A percentile compares a stretch with the other conserved stretches of the same genome.
Conservation (phyloP, 2,329 filamentous ascomycete species). For the Akanthomyces lecanii region DNA sequence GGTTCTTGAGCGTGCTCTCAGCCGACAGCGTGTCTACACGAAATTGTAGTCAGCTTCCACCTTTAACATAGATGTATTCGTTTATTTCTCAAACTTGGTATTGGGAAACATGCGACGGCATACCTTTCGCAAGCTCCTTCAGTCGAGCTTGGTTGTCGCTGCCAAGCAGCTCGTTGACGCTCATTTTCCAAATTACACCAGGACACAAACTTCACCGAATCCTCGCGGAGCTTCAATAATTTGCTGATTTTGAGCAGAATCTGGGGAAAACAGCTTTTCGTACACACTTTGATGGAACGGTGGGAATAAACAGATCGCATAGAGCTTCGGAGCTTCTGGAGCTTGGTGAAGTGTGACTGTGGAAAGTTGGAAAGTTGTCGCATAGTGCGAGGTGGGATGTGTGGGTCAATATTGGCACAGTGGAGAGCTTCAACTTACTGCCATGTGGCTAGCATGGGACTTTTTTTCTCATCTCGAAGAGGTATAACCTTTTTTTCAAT, state of each 20-base stretch:
- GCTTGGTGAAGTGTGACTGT: neutral
- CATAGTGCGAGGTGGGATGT: neutral
- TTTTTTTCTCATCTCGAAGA: neutral
- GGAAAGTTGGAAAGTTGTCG: neutral
- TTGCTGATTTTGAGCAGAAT: too few relatives aligned
- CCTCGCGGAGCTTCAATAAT: too few relatives aligned
- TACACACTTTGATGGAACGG: neutral
- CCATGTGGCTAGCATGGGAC: neutral
- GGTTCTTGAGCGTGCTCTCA: neutral
- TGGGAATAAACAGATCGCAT: neutral
- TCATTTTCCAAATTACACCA: neutral
- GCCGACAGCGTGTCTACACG: neutral
- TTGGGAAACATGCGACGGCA: neutral
- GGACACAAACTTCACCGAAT: neutral
- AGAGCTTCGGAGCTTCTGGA: neutral
- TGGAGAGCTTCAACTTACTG: neutral
- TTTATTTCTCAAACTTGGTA: neutral
- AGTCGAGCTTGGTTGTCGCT: neutral
- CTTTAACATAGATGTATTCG: neutral
- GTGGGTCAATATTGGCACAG: neutral
- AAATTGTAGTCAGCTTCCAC: neutral
- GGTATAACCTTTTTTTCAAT: neutral
- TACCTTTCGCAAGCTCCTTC: constrained; percentile 6
- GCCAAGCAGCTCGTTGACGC: constrained; percentile 1
- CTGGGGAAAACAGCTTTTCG: too few relatives aligned